Evolutionary conservation across 2,329 filamentous ascomycete genomes (phyloP), one percentile per base, ranked within the genome.

Genomic region (Exophiala spinifera): DNA sequence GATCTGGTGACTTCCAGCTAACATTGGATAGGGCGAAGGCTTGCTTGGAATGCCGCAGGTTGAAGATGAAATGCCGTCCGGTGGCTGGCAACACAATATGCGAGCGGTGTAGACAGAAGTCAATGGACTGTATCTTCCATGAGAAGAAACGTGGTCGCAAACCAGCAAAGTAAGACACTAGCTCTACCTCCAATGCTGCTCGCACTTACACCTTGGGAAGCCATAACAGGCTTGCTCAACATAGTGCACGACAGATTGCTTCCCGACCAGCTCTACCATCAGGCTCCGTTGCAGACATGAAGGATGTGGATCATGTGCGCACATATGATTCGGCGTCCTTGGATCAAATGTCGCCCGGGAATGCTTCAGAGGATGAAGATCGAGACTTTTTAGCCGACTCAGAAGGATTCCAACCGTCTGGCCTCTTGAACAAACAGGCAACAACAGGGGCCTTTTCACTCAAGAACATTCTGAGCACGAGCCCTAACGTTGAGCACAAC

Each of bases 111-210:
- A 59, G 56, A 11, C 65, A 70, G 20, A 72, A 74, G 51, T 68
- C 68, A 2, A 55, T 74, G 4, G 64, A 68, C 4, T 75, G 71
- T 52, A 61, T 71, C 4, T 73, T 70, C 51, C 67, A 69, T 51
- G 63, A 71, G 46, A 72, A 75, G 60, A 69, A 68, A 5, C 69
- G 72, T 19, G 72, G 72, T 8, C 66, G 72, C 11, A 74, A 73
- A 52, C 67, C 66, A 1, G 70, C 70, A 28, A 69, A 64, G 70
- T 72, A 56, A 49, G 51, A 31, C 28, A 31, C 7, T 31, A 10
- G 7, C 11, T 31, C 28, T 31, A 8, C 11, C 28, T 5, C 8
- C 7, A 31, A 31, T 11, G 28, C 4, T 19, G 44, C 46, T 17
- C 11, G 19, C n/a, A 39, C 36, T 15, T 6, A 20, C 36, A 25